phyloP scores from a whole-genome alignment of 108 stramenopile species.

The Pseudonitzschia delicatissima region DNA sequence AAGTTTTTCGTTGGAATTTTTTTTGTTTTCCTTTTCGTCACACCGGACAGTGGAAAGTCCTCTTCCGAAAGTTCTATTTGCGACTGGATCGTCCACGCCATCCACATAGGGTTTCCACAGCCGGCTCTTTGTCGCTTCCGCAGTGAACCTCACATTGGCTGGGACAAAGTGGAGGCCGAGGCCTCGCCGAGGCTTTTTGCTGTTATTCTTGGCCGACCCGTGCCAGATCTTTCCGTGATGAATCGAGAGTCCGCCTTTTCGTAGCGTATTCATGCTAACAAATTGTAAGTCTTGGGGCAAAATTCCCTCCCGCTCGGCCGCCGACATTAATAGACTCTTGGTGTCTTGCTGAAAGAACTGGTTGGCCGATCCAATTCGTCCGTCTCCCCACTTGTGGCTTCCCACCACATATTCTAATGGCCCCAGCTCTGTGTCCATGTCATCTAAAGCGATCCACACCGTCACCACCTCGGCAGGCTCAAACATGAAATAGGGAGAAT shows the following conservation, averaged over 20 bases:
- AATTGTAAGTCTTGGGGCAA: conserved; percentile 38
- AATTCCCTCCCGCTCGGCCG: conserved; percentile 51
- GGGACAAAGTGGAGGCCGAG: conserved; percentile 81
- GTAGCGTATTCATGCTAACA: conserved; percentile 60
- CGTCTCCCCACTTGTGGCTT: conserved; percentile 72
- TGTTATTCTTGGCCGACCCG: conserved; percentile 64
- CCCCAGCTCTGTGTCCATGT: conserved; percentile 77
- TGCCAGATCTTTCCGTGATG: conserved; percentile 84
- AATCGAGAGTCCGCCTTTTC: conserved; percentile 62
- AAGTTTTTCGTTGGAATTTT: background rate
- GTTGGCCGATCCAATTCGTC: conserved; percentile 48
- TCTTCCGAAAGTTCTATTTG: conserved; percentile 41
- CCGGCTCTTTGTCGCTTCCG: conserved; percentile 54
- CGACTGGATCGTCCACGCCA: conserved; percentile 26
- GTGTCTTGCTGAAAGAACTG: conserved; percentile 62
- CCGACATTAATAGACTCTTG: conserved; percentile 44
- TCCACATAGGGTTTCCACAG: conserved; percentile 67
- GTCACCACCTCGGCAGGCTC: conserved; percentile 66
- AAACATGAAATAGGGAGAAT: conserved; percentile 87
- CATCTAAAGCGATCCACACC: conserved; percentile 83
- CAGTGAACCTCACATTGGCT: conserved; percentile 61
- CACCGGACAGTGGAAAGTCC: conserved; percentile 44
- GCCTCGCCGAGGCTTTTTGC: conserved; percentile 56
- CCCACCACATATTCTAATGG: conserved; percentile 75
- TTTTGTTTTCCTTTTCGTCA: too few relatives aligned